These are phyloP conservation scores for Mucor ambiguus DNA, from an alignment of 371 early-diverging fungal species.

Conservation along the genomic window DNA sequence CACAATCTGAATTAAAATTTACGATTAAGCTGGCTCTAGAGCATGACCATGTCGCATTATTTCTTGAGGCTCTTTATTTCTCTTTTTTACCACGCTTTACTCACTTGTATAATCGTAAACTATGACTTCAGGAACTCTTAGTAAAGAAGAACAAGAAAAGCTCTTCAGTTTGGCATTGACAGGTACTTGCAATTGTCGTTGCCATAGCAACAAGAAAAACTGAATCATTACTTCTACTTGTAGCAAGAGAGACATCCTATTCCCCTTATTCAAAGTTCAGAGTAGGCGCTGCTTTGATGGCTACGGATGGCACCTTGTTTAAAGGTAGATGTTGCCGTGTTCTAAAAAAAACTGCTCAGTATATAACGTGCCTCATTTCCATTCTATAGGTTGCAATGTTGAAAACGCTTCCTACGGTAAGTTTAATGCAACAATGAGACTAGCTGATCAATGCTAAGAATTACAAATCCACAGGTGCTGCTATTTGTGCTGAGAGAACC, in stretches of 20 bases:
- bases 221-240: not conserved
- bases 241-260: conserved; percentile 64
- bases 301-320: conserved; percentile 63
- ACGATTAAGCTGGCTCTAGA: not conserved
- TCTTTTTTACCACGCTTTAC: not conserved
- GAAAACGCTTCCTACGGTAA: conserved; percentile 83
- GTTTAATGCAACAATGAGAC: not conserved
- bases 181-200: conserved; percentile 5
- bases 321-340: conserved; percentile 44
- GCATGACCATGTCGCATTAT: not conserved
- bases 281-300: conserved; percentile 79
- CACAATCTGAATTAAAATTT: not conserved
- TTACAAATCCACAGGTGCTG: conserved; percentile 45
- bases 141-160: conserved; percentile 4
- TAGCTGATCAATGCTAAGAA: no score
- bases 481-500: conserved; percentile 86
- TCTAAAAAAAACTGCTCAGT: not conserved
- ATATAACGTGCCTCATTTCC: not conserved
- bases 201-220: not conserved
- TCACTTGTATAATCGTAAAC: not conserved
- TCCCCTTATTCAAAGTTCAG: conserved; percentile 86
- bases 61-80: not conserved
- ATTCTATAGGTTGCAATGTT: conserved; percentile 72
- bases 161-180: conserved; percentile 17
- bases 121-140: conserved; percentile 1